Evolutionary conservation across 305 asterid genomes (phyloP).

Genomic region (Rubia tinctorum): DNA sequence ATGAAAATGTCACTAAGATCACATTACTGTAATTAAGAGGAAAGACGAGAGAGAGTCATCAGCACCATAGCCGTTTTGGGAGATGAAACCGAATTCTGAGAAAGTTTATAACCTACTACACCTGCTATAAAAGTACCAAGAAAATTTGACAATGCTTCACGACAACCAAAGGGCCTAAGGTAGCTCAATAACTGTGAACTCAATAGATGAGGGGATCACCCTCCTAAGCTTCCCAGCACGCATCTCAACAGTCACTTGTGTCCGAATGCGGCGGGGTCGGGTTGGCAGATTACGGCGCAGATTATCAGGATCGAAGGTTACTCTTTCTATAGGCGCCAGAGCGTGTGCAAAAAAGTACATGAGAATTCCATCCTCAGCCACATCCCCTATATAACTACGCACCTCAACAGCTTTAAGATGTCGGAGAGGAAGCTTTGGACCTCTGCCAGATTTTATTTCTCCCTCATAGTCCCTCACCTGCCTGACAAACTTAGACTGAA

Average conservation of each 20-base stretch:
- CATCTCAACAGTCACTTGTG: background rate
- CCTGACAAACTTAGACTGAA: background rate
- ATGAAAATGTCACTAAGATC: too few relatives aligned
- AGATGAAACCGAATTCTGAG: background rate
- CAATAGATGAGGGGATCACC: background rate
- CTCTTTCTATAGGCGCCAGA: background rate
- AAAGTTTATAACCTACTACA: background rate
- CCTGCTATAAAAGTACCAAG: background rate
- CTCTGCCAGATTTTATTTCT: background rate
- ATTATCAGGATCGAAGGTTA: background rate
- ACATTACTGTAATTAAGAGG: too few relatives aligned
- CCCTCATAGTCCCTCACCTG: background rate
- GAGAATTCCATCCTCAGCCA: background rate
- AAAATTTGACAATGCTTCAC: background rate
- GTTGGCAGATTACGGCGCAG: background rate
- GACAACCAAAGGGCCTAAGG: background rate
- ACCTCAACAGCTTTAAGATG: background rate
- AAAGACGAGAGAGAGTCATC: background rate
- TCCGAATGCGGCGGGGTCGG: background rate
- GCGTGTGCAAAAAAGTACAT: background rate
- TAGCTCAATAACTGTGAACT: background rate
- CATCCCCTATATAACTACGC: background rate
- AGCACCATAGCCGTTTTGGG: background rate
- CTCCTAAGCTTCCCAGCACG: background rate
- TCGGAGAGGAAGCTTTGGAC: background rate